Percentiles rank a stretch among this genome's conserved stretches.
Evolutionary conservation across 257 asterid genomes (phyloP).

Genomic region (Jacaranda mimosifolia): DNA sequence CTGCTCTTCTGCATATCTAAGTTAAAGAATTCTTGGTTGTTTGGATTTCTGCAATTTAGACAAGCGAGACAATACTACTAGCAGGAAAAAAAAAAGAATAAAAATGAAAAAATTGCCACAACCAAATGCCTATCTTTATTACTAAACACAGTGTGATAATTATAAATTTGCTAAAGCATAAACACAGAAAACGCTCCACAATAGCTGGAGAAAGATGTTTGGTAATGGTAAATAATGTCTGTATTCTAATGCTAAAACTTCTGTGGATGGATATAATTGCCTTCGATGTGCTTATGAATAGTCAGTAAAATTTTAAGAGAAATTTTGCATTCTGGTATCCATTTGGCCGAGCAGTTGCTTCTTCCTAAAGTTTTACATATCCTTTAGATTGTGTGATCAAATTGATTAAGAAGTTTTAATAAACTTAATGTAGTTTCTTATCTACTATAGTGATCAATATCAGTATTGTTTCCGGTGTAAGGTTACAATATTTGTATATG

Average conservation of each 20-base stretch:
- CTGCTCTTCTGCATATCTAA: constrained; percentile 23
- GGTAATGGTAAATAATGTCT: neutral
- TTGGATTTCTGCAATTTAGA: constrained; percentile 13
- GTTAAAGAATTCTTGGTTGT: constrained; percentile 3
- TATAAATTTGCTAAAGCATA: neutral
- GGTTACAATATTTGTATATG: too few species aligned
- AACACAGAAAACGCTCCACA: neutral
- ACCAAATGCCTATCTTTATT: neutral
- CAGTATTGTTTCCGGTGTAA: too few species aligned
- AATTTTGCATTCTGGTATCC: neutral
- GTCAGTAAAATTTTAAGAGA: neutral
- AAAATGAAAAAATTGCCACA: neutral
- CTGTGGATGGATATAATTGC: neutral
- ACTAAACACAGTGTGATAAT: neutral
- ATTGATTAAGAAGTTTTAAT: neutral
- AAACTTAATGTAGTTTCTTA: neutral
- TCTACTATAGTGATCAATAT: too few species aligned
- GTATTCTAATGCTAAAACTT: neutral
- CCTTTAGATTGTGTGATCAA: neutral
- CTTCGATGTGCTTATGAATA: neutral
- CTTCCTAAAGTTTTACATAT: neutral
- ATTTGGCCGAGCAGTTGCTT: neutral
- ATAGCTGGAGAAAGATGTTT: neutral
- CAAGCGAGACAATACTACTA: constrained; percentile 18
- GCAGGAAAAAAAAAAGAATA: neutral